Conservation (phyloP, 2,329 filamentous ascomycete genomes). For the Penicillium sp. region DNA sequence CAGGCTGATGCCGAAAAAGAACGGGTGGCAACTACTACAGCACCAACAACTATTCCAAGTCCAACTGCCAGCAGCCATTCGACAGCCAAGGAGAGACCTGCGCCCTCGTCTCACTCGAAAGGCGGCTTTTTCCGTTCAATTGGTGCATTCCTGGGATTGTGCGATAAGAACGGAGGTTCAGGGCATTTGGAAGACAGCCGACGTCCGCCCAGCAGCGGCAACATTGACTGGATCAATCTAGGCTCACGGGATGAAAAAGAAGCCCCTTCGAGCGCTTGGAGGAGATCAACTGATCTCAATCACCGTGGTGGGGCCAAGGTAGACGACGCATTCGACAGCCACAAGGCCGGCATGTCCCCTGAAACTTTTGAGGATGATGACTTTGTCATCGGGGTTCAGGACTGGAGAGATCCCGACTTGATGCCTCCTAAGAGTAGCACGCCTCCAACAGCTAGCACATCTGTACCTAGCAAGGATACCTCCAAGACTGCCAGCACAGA, state of each 20-base stretch:
- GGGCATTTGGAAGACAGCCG: conserved; percentile 52
- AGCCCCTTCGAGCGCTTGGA: conserved; percentile 24
- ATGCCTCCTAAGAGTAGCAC: conserved; percentile 48
- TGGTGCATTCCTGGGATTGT: conserved; percentile 46
- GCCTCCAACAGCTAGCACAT: conserved; percentile 25
- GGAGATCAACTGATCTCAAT: conserved; percentile 29
- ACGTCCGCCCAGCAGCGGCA: conserved; percentile 70
- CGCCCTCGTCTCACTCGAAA: conserved; percentile 19
- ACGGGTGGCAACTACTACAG: conserved; percentile 29
- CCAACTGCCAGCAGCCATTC: conserved; percentile 34
- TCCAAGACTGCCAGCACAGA: conserved; percentile 35
- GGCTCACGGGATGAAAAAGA: conserved; percentile 63
- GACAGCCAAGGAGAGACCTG: conserved; percentile 18
- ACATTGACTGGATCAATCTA: conserved; percentile 70
- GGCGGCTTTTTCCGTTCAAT: conserved; percentile 47
- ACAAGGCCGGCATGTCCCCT: conserved; percentile 27
- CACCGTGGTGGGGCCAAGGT: conserved; percentile 23
- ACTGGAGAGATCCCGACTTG: conserved; percentile 79
- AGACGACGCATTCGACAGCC: conserved; percentile 14
- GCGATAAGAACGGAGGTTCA: conserved; percentile 26
- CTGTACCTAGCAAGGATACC: conserved; percentile 24
- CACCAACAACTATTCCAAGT: conserved; percentile 31
- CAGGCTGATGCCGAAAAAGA: conserved; percentile 23
- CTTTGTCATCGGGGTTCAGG: conserved; percentile 81
- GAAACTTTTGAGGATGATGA: conserved; percentile 53